A percentile compares a stretch with the other conserved stretches of the same genome.
Evolutionary conservation across 2,329 filamentous ascomycete genomes (phyloP).

Genomic region (Colletotrichum sp.): DNA sequence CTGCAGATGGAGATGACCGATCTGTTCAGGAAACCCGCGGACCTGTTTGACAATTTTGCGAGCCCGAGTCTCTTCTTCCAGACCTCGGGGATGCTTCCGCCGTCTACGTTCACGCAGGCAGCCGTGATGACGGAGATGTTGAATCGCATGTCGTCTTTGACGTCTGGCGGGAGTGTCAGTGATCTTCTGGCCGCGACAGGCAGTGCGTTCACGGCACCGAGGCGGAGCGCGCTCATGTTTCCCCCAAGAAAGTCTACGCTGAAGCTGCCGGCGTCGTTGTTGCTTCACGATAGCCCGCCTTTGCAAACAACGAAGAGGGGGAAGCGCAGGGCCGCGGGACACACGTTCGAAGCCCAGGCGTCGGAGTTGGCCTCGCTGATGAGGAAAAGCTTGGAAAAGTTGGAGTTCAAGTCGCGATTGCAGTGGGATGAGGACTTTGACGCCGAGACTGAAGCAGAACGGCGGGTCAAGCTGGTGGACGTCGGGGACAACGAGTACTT

Average conservation of each 20-base stretch:
- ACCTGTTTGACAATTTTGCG: conserved; percentile 65
- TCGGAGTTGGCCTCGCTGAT: conserved; percentile 51
- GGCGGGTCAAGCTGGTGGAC: conserved; percentile 42
- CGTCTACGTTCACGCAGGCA: conserved; percentile 45
- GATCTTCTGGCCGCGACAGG: conserved; percentile 2
- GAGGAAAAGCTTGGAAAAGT: conserved; percentile 51
- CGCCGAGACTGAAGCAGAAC: conserved; percentile 35
- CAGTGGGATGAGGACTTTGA: conserved; percentile 46
- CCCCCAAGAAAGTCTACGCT: conserved; percentile 53
- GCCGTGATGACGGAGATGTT: conserved; percentile 18
- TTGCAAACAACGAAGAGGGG: neutral
- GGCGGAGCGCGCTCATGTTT: conserved; percentile 50
- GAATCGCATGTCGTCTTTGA: conserved; percentile 25
- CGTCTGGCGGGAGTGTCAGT: conserved; percentile 11
- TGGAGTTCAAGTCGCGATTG: conserved; percentile 48
- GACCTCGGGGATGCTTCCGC: conserved; percentile 51
- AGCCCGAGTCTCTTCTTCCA: conserved; percentile 65
- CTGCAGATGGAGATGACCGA: conserved; percentile 38
- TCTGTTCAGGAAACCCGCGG: conserved; percentile 53
- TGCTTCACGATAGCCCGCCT: conserved; percentile 48
- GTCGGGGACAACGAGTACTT: conserved; percentile 35
- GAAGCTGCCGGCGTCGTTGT: conserved; percentile 52
- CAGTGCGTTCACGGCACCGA: conserved; percentile 31
- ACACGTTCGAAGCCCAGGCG: conserved; percentile 54
- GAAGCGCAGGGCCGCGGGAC: conserved; percentile 28